Evolutionary conservation across 495 filamentous ascomycete species (phyloP).

Genomic region (Aspergillus sclerotioniger): DNA sequence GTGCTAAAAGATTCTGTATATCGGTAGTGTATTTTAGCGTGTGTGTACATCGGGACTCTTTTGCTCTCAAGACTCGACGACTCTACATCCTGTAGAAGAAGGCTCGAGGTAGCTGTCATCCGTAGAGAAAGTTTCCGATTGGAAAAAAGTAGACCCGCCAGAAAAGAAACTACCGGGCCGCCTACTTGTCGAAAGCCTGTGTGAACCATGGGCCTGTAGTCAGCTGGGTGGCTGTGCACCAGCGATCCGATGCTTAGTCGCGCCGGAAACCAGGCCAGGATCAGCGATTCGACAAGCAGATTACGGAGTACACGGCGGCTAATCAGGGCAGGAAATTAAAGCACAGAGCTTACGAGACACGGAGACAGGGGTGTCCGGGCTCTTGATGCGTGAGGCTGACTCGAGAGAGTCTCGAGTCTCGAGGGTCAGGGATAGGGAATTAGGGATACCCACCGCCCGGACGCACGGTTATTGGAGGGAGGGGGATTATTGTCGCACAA

Average conservation of each 20-base stretch:
- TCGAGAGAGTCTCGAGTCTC: no score
- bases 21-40: neutral
- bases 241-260: neutral
- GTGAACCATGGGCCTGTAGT: neutral
- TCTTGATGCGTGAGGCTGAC: neutral
- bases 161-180: neutral
- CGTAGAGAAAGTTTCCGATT: neutral
- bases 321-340: neutral
- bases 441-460: no score
- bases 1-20: neutral
- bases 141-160: constrained; percentile 5
- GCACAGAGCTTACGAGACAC: neutral
- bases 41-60: neutral
- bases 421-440: neutral
- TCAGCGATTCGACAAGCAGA: no score
- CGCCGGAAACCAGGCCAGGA: no score
- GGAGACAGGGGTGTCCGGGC: no score
- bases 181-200: neutral
- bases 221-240: constrained; percentile 39
- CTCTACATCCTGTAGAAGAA: no score
- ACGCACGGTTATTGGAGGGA: neutral
- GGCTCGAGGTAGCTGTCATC: no score
- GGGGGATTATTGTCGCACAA: neutral
- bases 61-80: no score
- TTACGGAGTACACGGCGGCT: neutral